A percentile compares a stretch with the other conserved stretches of the same genome.
Conservation (phyloP, 768 basidiomycete genomes). For the Gautieria morchelliformis region DNA sequence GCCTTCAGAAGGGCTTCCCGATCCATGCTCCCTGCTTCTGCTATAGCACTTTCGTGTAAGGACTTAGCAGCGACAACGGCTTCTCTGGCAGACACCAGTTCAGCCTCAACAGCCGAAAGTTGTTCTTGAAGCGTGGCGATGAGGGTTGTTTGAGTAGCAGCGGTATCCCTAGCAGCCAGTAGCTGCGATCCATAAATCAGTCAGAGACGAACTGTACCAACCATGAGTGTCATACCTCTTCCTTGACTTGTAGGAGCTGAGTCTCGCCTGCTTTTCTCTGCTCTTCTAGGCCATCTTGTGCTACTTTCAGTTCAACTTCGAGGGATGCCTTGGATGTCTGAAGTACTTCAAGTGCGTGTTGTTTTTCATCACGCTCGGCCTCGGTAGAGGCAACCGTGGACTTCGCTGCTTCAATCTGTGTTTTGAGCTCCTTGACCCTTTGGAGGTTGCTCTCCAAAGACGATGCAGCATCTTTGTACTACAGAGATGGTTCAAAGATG, state of each 20-base stretch:
- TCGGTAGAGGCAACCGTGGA: slow-evolving; percentile 37
- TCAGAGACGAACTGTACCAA: neutral
- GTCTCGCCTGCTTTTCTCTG: slow-evolving; percentile 20
- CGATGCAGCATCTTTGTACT: slow-evolving; percentile 57
- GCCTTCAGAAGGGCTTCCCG: slow-evolving; percentile 56
- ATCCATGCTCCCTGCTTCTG: slow-evolving; percentile 45
- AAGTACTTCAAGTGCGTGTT: slow-evolving; percentile 33
- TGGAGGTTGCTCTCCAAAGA: slow-evolving; percentile 44
- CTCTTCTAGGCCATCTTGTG: slow-evolving; percentile 31
- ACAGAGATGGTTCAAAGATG: slow-evolving; percentile 7
- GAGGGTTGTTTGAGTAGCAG: slow-evolving; percentile 32
- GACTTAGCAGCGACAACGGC: slow-evolving; percentile 41
- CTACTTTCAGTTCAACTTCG: slow-evolving; percentile 38
- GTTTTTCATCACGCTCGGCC: slow-evolving; percentile 41
- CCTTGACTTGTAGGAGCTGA: slow-evolving; percentile 32
- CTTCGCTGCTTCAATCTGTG: slow-evolving; percentile 39
- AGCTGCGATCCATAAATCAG: slow-evolving; percentile 31
- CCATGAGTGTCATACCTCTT: slow-evolving; percentile 36
- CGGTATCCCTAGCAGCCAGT: slow-evolving; percentile 33
- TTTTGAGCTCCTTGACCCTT: slow-evolving; percentile 42
- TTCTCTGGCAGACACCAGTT: slow-evolving; percentile 40
- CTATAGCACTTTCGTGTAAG: slow-evolving; percentile 33
- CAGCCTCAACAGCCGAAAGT: slow-evolving; percentile 40
- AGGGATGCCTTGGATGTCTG: slow-evolving; percentile 38
- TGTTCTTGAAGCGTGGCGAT: slow-evolving; percentile 42